Conservation (phyloP, 768 basidiomycete species). For the Agrocybe chaxingu region DNA sequence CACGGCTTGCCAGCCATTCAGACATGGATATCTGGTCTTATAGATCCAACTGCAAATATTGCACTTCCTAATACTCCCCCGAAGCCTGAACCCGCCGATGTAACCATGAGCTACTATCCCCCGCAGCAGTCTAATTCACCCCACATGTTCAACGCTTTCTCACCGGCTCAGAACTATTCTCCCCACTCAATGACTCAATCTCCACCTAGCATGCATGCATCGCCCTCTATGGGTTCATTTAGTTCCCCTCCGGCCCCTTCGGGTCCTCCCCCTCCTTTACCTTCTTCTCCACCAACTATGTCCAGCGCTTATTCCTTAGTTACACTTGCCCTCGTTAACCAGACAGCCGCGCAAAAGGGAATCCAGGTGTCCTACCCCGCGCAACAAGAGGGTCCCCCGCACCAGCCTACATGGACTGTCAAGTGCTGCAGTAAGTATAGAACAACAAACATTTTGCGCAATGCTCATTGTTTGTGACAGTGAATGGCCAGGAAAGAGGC, state of each 20-base stretch:
- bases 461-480: constrained; percentile 24
- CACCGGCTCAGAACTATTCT: not conserved
- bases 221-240: not conserved
- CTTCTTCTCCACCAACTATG: not conserved
- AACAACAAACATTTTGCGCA: not conserved
- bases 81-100: not conserved
- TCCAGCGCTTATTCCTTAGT: constrained; percentile 25
- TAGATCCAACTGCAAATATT: constrained; percentile 41
- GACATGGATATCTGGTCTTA: constrained; percentile 55
- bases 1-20: constrained; percentile 48
- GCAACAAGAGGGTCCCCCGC: constrained; percentile 45
- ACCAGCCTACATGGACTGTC: constrained; percentile 57
- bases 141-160: constrained; percentile 1
- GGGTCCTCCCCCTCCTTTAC: not conserved
- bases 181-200: not conserved
- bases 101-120: not conserved
- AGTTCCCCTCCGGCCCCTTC: constrained; percentile 1
- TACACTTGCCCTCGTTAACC: constrained; percentile 47
- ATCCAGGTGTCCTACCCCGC: constrained; percentile 43
- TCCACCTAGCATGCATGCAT: no score
- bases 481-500: constrained; percentile 49
- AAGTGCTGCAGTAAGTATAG: constrained; percentile 44
- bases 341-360: constrained; percentile 48
- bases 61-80: constrained; percentile 9
- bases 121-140: not conserved